Base-by-base conservation (phyloP, 306 rosid genomes). In the Fagus sylvatica region DNA sequence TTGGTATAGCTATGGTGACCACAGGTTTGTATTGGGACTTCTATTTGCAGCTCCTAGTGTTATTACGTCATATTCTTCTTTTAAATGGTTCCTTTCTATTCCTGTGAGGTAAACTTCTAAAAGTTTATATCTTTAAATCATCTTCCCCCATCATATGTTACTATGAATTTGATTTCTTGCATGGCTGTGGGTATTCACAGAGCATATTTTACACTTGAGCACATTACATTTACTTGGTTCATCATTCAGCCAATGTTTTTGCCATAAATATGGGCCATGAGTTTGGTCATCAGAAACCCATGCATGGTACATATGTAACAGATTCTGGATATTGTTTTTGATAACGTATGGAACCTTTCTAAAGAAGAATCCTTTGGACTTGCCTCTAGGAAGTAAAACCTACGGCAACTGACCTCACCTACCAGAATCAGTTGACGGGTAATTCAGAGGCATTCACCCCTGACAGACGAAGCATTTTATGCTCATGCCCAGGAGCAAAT, bases 1-100 rank as follows among this genome's bases (percentile, higher is more conserved):
- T 80, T 95, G 98, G 98, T 95, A 95, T 80, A 92, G 98, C 85
- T 95, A 87, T 55, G 96, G 92, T 68, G 97, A 95, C 60, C 97
- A 95, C 57, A 87, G 98, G 98, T 95, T 84, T 79, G 79, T 82
- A 57, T 55, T 16, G 56, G 22, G 54, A 74, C 71, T 69, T 72
- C 71, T 65, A 71, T 60, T 75, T 76, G 76, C 76, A 19, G 68
- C 68, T 69, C 49, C 13, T 76, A 6, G 22, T 74, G 71, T 68
- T 69, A 46, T 28, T 56, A 39, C 17, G 59, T 67, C 32, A 13
- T 37, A 22, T 16, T 53, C 61, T 71, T 78, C 74, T 67, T 73
- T 66, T 11, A 46, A 61, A 57, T 22, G 76, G 53, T 46, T 77
- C 41, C 62, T 74, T 79, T 75, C 28, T 16, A 41, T 3, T 12